Evolutionary conservation across 805 yeast genomes (phyloP), one percentile per base, ranked within the genome.

Genomic region (Candida hungchunana): DNA sequence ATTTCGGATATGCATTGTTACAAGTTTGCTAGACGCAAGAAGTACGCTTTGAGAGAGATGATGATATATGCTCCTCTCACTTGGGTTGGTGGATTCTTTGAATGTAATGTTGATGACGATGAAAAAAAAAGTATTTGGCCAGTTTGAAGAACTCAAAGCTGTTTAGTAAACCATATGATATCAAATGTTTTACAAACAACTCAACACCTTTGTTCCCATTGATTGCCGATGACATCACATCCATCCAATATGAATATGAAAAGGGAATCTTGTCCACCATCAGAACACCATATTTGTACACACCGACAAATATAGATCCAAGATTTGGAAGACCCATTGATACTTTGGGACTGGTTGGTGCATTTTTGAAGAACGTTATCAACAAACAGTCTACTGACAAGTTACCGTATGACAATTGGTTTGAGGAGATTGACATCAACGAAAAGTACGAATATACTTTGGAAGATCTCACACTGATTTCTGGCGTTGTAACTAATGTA

Each of bases 51-150:
- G 10, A 60, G 76, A 32, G 56, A 66, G 19, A 33, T 67, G 9
- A 64, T 71, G 2, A 50, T 76, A 6, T 77, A 66, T 48, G 59
- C 73, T 12, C 85, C 87, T 0, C 61, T 67, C 14, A 68, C 77
- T 0, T 73, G 74, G 59, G 73, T 82, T 3, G 90, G 89, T 6
- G 87, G 78, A 0, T 46, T 82, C 2, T 82, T 69, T 53, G 66
- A 67, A 36, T 77, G 83, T 47, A 58, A 66, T 10, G 39, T 70
- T 1, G 48, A 66, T 2, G 39, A 49, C 14, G 56, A 50, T 2
- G 45, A 44, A 5, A 66, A 62, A 37, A 23, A 15, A 29, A 32
- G 19, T 57, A 47, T 33, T 49, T 53, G 38, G 42, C 35, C 19
- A 40, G 26, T 43, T 24, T 48, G 19, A 42, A 34, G 17, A 31